Base-by-base conservation (phyloP, 2,329 filamentous ascomycete genomes). In the Fusarium nygamai region DNA sequence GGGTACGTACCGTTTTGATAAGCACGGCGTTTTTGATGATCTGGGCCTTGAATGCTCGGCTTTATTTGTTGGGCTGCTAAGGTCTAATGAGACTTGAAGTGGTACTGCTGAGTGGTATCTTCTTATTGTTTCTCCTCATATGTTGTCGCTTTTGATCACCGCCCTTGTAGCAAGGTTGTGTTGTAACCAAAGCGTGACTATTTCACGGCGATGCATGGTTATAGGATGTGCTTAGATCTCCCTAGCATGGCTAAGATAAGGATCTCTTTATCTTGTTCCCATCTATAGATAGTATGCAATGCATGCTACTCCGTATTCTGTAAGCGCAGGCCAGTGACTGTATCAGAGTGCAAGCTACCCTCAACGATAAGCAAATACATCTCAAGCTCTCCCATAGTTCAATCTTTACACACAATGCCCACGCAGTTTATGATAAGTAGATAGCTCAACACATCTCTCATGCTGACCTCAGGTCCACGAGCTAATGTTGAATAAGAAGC, bases 401-500 rank as follows among this genome's bases (percentile, higher is more conserved):
- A 0, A 13, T n/a, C 22, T 8, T 27, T 3, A 22, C 4, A 20
- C 6, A 20, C 19, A 27, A 19, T 38, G 14, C 19, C 19, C 48
- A 36, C n/a, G n/a, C 31, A 34, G 31, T 20, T 24, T 24, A 34
- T 3, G n/a, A 22, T 17, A 29, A n/a, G 13, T 3, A 54, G 9
- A 54, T 17, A 4, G 34, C 24, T 29, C 5, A 36, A 13, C 34
- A 22, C 24, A 1, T 22, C 50, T 38, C 10, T 29, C 5, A n/a
- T 39, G 48, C 41, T 51, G 48, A n/a, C 56, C 39, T 62, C 33
- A 20, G 46, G 19, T 22, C 54, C 8, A 36, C 58, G 17, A 53
- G 27, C 51, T 29, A 57, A 61, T 73, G n/a, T 70, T 53, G 64
- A 56, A 64, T 47, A 47, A 62, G 73, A 27, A 51, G 16, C 57